Base-by-base conservation (phyloP, 768 basidiomycete species). In the Cystofilobasidium bisporidii region DNA sequence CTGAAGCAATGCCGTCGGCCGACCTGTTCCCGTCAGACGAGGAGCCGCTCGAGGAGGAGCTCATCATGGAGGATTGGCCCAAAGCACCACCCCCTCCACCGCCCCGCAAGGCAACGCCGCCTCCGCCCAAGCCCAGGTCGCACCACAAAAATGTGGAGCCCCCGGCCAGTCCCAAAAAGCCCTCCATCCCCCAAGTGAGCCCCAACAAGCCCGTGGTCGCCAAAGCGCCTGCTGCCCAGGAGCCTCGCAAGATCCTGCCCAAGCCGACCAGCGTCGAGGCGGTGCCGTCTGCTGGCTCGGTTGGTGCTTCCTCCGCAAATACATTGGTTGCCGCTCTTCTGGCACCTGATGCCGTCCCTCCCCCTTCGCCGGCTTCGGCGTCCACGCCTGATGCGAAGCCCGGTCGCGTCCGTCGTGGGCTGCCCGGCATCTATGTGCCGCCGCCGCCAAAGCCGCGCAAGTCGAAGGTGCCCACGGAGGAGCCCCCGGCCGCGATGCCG, bases 41-140 rank as follows among this genome's bases (percentile, higher is more conserved):
- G 53, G 53, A 56, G 30, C 53, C 53, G 53, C 18, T 17, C 26
- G 53, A 56, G 53, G 53, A 56, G 53, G 53, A 56, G 53, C 53
- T 56, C 53, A 56, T 56, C 53, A 56, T 56, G 53, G 53, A 56
- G 30, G 53, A 9, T 17, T 56, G 53, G 53, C 53, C 53, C 2
- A 2, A 22, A 15, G 10, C 17, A 4, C 53, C 28, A 3, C 53
- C 28, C 10, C 15, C 26, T 3, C 5, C 2, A 53, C 24, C 50
- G 24, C 50, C 50, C 9, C 30, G n/a, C n/a, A n/a, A n/a, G n/a
- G n/a, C n/a, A n/a, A n/a, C 53, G 26, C 3, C 53, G 28, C 6
- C 28, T 26, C 53, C 26, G 30, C 53, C 30, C 12, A 28, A 56
- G 53, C 28, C 28, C 30, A 56, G 30, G 26, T 8, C 6, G 30